These are phyloP conservation scores for Amylocarpus encephaloides DNA, from an alignment of 2,329 filamentous ascomycete species.

Conservation along the genomic window DNA sequence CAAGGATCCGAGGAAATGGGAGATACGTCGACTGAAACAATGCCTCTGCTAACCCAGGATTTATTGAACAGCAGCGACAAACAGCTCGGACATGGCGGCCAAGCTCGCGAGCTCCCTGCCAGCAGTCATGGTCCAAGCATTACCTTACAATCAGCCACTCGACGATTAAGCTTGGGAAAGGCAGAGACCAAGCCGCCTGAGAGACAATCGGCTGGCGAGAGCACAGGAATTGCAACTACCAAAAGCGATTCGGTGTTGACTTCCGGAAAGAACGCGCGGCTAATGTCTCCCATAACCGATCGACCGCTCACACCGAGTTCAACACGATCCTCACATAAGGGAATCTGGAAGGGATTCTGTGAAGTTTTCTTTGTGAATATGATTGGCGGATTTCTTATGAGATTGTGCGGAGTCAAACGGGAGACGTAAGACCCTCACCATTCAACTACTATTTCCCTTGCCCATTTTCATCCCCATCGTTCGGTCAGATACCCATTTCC, in stretches of 20 bases:
- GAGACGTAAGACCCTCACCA: constrained; percentile 23
- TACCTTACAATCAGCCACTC: constrained; percentile 21
- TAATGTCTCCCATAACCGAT: constrained; percentile 14
- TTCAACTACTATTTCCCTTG: constrained; percentile 4
- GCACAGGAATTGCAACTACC: constrained; percentile 19
- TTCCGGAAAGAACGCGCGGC: constrained; percentile 22
- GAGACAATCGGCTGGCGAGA: constrained; percentile 17
- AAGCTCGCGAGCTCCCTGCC: constrained; percentile 4
- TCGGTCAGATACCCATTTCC: not conserved
- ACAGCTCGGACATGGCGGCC: constrained; percentile 13
- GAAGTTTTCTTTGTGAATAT: constrained; percentile 32
- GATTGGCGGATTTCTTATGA: constrained; percentile 31
- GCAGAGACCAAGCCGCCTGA: constrained; percentile 2
- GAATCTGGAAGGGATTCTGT: constrained; percentile 29
- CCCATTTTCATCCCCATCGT: constrained; percentile 1
- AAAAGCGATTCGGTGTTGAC: constrained; percentile 15
- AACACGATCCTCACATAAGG: constrained; percentile 22
- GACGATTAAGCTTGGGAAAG: constrained; percentile 10
- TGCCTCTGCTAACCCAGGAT: not conserved
- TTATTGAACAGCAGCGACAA: constrained; percentile 1
- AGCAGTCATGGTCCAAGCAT: constrained; percentile 17
- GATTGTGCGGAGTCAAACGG: constrained; percentile 26
- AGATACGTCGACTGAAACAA: not conserved
- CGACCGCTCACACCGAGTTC: constrained; percentile 27
- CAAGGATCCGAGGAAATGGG: not conserved